These are phyloP conservation scores for Trametes maxima DNA, from an alignment of 768 basidiomycete species.

Conservation along the genomic window DNA sequence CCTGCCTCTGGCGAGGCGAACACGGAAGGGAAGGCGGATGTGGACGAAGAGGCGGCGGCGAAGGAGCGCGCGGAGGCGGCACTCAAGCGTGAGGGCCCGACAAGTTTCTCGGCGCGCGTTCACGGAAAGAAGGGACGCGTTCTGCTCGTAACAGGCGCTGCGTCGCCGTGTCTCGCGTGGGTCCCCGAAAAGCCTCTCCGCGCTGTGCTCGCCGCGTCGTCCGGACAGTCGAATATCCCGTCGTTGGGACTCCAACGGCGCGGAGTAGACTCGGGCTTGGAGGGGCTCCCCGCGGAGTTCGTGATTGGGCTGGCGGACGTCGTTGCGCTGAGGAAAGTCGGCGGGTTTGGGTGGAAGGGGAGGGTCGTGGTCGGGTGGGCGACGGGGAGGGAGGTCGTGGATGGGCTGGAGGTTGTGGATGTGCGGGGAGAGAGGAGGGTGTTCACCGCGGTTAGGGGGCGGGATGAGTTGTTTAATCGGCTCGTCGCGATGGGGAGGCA, in stretches of 20 bases:
- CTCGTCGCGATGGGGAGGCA: slow-evolving; percentile 33
- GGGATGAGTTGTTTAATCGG: slow-evolving; percentile 41
- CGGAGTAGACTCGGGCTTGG: slow-evolving; percentile 9
- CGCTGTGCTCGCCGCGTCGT: slow-evolving; percentile 12
- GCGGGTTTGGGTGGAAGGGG: slow-evolving; percentile 44
- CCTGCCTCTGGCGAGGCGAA: neutral
- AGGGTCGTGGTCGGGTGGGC: slow-evolving; percentile 41
- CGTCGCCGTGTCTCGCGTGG: slow-evolving; percentile 37
- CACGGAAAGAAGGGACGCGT: slow-evolving; percentile 36
- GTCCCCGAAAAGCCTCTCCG: slow-evolving; percentile 23
- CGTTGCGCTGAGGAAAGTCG: slow-evolving; percentile 35
- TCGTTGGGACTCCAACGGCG: neutral
- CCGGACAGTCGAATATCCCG: slow-evolving; percentile 6
- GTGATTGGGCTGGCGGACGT: slow-evolving; percentile 35
- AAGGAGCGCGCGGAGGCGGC: slow-evolving; percentile 13
- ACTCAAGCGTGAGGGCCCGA: slow-evolving; percentile 33
- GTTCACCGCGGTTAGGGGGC: slow-evolving; percentile 35
- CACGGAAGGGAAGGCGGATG: neutral
- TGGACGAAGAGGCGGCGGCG: neutral
- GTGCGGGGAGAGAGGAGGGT: slow-evolving; percentile 24
- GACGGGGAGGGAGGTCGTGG: slow-evolving; percentile 31
- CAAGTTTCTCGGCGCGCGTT: slow-evolving; percentile 33
- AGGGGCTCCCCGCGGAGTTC: slow-evolving; percentile 29
- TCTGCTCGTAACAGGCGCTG: slow-evolving; percentile 33
- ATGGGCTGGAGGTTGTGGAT: slow-evolving; percentile 35